Evolutionary conservation across 371 early-diverging fungal genomes (phyloP).

Genomic region (Mortierella sp.): DNA sequence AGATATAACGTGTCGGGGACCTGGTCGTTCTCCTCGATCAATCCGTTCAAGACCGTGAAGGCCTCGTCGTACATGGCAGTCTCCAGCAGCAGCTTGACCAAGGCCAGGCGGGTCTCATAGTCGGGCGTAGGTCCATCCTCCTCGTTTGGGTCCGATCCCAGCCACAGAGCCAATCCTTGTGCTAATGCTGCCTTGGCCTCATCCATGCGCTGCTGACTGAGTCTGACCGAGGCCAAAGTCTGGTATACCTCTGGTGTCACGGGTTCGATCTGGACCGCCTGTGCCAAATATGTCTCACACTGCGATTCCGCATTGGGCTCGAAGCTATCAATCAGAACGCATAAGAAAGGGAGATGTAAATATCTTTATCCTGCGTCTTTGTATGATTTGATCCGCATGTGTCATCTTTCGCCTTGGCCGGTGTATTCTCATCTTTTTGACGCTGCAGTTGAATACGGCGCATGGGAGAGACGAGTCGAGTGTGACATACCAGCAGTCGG

Average conservation of each 20-base stretch:
- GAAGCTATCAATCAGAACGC: slow-evolving; percentile 66
- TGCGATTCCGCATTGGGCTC: slow-evolving; percentile 90
- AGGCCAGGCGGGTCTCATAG: slow-evolving; percentile 84
- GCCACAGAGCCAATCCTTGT: slow-evolving; percentile 83
- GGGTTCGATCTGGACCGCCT: slow-evolving; percentile 79
- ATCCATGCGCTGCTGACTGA: slow-evolving; percentile 86
- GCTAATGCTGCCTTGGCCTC: slow-evolving; percentile 84
- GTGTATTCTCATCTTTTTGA: not conserved
- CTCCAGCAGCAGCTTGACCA: slow-evolving; percentile 88
- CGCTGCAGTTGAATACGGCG: no score
- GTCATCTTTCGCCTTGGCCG: slow-evolving; percentile 9
- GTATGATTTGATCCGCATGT: not conserved
- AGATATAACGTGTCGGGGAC: slow-evolving; percentile 94
- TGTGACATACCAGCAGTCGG: slow-evolving; percentile 89
- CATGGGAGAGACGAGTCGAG: not conserved
- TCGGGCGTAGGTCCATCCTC: slow-evolving; percentile 75
- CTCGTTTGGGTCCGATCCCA: slow-evolving; percentile 64
- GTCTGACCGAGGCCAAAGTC: slow-evolving; percentile 89
- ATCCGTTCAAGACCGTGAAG: slow-evolving; percentile 81
- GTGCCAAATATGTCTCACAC: slow-evolving; percentile 81
- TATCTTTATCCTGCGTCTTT: not conserved
- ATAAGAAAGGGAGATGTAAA: slow-evolving; percentile 3
- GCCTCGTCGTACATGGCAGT: slow-evolving; percentile 82
- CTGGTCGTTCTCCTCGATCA: slow-evolving; percentile 93
- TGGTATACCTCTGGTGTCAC: slow-evolving; percentile 89